phyloP scores from a whole-genome alignment of 1,284 basidiomycete genomes.

The Leucoagaricus sp. region DNA sequence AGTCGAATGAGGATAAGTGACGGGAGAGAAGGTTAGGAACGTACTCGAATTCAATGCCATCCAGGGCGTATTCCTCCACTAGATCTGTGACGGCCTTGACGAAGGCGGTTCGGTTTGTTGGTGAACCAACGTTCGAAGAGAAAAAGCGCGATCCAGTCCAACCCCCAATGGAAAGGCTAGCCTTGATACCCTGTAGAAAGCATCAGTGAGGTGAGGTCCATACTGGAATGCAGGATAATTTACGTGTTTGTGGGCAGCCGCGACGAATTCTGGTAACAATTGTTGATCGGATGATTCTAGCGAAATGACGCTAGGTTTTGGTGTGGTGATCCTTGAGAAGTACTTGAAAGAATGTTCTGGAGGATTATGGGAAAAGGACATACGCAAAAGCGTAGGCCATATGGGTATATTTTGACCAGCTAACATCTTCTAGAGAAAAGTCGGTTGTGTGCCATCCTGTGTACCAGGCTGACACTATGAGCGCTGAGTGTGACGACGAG shows the following conservation, averaged over 20 bases:
- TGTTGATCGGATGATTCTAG: slow-evolving; percentile 42
- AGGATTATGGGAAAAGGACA: slow-evolving; percentile 27
- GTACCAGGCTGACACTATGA: slow-evolving; percentile 59
- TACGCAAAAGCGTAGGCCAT: slow-evolving; percentile 68
- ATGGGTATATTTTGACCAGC: slow-evolving; percentile 64
- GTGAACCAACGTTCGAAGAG: slow-evolving; percentile 69
- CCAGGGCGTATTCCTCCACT: slow-evolving; percentile 66
- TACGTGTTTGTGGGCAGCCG: slow-evolving; percentile 55
- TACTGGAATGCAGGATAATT: slow-evolving; percentile 19
- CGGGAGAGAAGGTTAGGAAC: slow-evolving; percentile 25
- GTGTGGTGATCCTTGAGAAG: slow-evolving; percentile 43
- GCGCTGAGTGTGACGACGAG: neutral
- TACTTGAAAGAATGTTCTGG: slow-evolving; percentile 5
- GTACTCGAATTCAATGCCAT: slow-evolving; percentile 88
- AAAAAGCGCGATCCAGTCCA: slow-evolving; percentile 84
- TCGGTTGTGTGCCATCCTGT: slow-evolving; percentile 58
- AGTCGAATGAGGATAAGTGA: slow-evolving; percentile 7
- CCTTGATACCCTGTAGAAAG: slow-evolving; percentile 54
- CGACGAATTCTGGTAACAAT: slow-evolving; percentile 53
- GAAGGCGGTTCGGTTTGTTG: slow-evolving; percentile 64
- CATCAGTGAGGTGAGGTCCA: neutral
- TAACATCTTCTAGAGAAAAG: slow-evolving; percentile 50
- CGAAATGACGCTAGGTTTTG: slow-evolving; percentile 42
- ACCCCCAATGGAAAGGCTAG: slow-evolving; percentile 83
- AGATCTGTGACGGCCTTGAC: slow-evolving; percentile 63